Conservation (phyloP, 2,329 filamentous ascomycete genomes). For the Alternaria atra region DNA sequence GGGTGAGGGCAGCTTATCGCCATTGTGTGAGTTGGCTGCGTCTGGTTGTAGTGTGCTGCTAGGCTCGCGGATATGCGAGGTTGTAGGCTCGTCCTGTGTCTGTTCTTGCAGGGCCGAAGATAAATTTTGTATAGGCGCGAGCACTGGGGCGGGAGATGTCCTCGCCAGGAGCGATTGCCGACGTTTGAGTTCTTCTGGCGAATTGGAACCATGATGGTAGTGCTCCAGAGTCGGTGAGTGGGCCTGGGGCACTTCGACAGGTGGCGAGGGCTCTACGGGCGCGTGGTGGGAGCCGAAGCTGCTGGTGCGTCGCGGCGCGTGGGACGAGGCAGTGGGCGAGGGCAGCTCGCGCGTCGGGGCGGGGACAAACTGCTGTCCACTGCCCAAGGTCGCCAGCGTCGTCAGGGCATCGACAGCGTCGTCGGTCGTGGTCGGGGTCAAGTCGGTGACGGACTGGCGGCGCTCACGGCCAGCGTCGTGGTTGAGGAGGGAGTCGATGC, state of each 20-base stretch:
- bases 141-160: slow-evolving; percentile 44
- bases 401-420: slow-evolving; percentile 55
- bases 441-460: slow-evolving; percentile 21
- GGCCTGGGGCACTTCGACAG: slow-evolving; percentile 41
- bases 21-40: slow-evolving; percentile 7
- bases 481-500: slow-evolving; percentile 50
- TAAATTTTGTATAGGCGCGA: slow-evolving; percentile 55
- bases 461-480: slow-evolving; percentile 32
- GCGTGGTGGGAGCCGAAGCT: slow-evolving; percentile 47
- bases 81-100: slow-evolving; percentile 35
- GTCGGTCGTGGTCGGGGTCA: slow-evolving; percentile 35
- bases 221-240: slow-evolving; percentile 59
- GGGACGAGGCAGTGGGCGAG: slow-evolving; percentile 39
- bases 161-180: slow-evolving; percentile 47
- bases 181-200: slow-evolving; percentile 54
- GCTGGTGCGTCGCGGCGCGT: slow-evolving; percentile 44
- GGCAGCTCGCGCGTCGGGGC: slow-evolving; percentile 39
- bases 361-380: slow-evolving; percentile 42
- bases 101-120: slow-evolving; percentile 33
- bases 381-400: slow-evolving; percentile 45
- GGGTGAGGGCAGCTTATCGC: slow-evolving; percentile 35
- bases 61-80: slow-evolving; percentile 39
- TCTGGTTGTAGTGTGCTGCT: slow-evolving; percentile 19
- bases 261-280: slow-evolving; percentile 53
- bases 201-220: slow-evolving; percentile 57